These are phyloP conservation scores for Phytophthora ohioensis DNA, from an alignment of 352 stramenopile genomes.

Conservation along the genomic window DNA sequence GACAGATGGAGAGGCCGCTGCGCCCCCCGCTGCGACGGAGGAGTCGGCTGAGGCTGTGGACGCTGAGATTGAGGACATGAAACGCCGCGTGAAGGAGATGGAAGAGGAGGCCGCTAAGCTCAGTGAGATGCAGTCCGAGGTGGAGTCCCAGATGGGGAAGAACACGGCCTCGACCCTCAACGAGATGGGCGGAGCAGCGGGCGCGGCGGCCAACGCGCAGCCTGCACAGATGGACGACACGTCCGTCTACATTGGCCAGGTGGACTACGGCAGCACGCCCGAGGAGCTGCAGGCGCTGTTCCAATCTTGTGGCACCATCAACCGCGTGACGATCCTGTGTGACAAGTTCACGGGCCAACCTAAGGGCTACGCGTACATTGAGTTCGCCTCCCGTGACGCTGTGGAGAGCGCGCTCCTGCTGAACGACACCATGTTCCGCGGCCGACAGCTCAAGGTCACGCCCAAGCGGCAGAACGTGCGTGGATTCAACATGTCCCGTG, in stretches of 20 bases:
- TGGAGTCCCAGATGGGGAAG: slow-evolving; percentile 83
- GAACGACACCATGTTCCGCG: slow-evolving; percentile 94
- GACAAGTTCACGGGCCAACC: slow-evolving; percentile 97
- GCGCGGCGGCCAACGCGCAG: slow-evolving; percentile 25
- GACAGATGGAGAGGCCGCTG: slow-evolving; percentile 3
- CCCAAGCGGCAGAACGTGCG: slow-evolving; percentile 89
- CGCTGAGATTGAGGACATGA: slow-evolving; percentile 88
- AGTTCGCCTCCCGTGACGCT: slow-evolving; percentile 90
- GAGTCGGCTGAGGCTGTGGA: slow-evolving; percentile 55
- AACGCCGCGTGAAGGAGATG: slow-evolving; percentile 83
- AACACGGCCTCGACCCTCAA: slow-evolving; percentile 55
- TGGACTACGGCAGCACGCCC: slow-evolving; percentile 96
- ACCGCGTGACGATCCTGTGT: slow-evolving; percentile 98
- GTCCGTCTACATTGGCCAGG: slow-evolving; percentile 96
- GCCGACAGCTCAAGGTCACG: slow-evolving; percentile 91
- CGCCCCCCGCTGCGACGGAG: slow-evolving; percentile 14
- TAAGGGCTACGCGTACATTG: slow-evolving; percentile 96
- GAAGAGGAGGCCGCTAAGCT: slow-evolving; percentile 86
- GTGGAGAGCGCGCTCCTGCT: slow-evolving; percentile 91
- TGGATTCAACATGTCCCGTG: slow-evolving; percentile 73
- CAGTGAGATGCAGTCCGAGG: slow-evolving; percentile 86
- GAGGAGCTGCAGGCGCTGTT: slow-evolving; percentile 98
- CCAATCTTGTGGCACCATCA: slow-evolving; percentile 96
- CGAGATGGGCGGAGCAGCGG: slow-evolving; percentile 42
- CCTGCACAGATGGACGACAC: slow-evolving; percentile 70